Conservation (phyloP, 2,329 filamentous ascomycete species). For the Cadophora sp. region DNA sequence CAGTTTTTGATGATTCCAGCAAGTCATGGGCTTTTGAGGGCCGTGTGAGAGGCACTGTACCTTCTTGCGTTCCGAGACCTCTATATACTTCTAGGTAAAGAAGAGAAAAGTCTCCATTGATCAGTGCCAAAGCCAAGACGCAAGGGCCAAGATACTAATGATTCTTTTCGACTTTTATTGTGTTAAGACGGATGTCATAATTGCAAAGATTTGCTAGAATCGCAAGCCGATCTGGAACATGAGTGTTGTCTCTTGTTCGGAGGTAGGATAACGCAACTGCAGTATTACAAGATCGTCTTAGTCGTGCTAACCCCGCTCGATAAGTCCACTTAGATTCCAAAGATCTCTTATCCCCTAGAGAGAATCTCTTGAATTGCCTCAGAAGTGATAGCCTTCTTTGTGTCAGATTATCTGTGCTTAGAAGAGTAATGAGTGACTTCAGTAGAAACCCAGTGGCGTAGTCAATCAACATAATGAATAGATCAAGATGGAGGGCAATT, state of each 20-base stretch:
- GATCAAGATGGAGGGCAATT: constrained; percentile 10
- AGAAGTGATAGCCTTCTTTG: not conserved
- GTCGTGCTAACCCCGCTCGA: not conserved
- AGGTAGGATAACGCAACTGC: constrained; percentile 9
- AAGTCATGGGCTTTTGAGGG: not conserved
- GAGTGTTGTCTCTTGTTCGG: constrained; percentile 2
- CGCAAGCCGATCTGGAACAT: constrained; percentile 11
- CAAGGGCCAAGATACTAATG: not conserved
- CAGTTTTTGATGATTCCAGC: not conserved
- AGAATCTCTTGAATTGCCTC: not conserved
- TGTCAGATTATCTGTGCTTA: not conserved
- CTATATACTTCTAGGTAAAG: not conserved
- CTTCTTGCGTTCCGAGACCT: not conserved
- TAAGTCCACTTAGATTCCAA: constrained; percentile 12
- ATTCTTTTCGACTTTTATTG: constrained; percentile 5
- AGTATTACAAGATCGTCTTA: constrained; percentile 13
- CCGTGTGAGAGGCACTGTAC: not conserved
- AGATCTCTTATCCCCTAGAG: constrained; percentile 14
- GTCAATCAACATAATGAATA: not conserved
- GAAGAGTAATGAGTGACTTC: not conserved
- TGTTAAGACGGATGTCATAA: constrained; percentile 10
- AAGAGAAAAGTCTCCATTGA: constrained; percentile 17
- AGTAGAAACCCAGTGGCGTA: constrained; percentile 4
- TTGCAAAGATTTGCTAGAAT: constrained; percentile 18
- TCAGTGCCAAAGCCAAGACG: not conserved